phyloP scores from a whole-genome alignment of 345 rosid species.

The sweet orange (Citrus sinensis) region DVS_A1.0 CM039162.1:19124001-19124500 shows the following conservation, averaged over 20 bases:
- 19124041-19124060: too few species aligned
- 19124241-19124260: slow-evolving; percentile 42
- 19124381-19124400: neutral
- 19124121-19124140: neutral
- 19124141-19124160: neutral
- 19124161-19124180: neutral
- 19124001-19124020: too few species aligned
- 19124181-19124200: too few species aligned
- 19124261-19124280: neutral
- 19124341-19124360: neutral
- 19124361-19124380: too few species aligned
- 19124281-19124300: slow-evolving; percentile 9
- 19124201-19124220: neutral
- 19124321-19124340: neutral
- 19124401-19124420: neutral
- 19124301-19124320: neutral
- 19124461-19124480: too few species aligned
- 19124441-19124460: neutral
- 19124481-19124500: too few species aligned
- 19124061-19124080: too few species aligned
- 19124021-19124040: too few species aligned
- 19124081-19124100: too few species aligned
- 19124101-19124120: neutral
- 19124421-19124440: neutral
- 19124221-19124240: neutral